Percentiles rank a stretch among this genome's conserved stretches.
Evolutionary conservation across 2,329 filamentous ascomycete species (phyloP).

Genomic region (Sporothrix protearum): DNA sequence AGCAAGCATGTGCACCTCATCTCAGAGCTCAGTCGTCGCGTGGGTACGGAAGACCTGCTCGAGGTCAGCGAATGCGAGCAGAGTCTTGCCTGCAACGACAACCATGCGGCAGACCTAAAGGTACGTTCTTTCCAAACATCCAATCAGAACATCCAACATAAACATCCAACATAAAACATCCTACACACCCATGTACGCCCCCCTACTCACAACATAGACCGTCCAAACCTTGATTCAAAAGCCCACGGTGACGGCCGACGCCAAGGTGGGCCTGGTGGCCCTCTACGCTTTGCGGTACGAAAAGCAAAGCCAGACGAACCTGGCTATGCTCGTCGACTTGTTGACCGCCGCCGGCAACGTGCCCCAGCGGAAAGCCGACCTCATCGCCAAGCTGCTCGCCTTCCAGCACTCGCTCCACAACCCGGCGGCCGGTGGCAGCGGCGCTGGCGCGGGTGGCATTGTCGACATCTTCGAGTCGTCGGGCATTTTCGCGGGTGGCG

Average conservation of each 20-base stretch:
- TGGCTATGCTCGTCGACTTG: conserved; percentile 82
- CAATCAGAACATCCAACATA: no score
- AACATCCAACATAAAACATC: neutral
- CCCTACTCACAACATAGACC: conserved; percentile 48
- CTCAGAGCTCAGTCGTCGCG: conserved; percentile 83
- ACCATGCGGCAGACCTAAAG: conserved; percentile 87
- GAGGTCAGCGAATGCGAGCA: conserved; percentile 97
- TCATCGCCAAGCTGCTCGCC: conserved; percentile 75
- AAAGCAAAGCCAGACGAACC: conserved; percentile 74
- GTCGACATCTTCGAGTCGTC: conserved; percentile 88
- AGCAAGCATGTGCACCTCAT: conserved; percentile 98
- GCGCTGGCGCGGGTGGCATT: conserved; percentile 71
- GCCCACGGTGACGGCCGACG: conserved; percentile 69
- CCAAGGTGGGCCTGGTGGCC: conserved; percentile 84
- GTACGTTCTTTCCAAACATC: no score
- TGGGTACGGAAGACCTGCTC: conserved; percentile 80
- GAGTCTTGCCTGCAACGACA: conserved; percentile 94
- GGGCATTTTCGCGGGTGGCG: conserved; percentile 75
- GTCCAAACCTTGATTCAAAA: conserved; percentile 84
- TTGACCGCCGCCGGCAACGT: conserved; percentile 81
- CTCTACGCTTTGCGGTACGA: conserved; percentile 94
- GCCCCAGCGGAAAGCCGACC: conserved; percentile 67
- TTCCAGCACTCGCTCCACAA: conserved; percentile 87
- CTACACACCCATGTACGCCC: neutral
- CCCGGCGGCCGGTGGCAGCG: conserved; percentile 70